Base-by-base conservation (phyloP, 306 rosid genomes). In the Ochetophila trinervis region DNA sequence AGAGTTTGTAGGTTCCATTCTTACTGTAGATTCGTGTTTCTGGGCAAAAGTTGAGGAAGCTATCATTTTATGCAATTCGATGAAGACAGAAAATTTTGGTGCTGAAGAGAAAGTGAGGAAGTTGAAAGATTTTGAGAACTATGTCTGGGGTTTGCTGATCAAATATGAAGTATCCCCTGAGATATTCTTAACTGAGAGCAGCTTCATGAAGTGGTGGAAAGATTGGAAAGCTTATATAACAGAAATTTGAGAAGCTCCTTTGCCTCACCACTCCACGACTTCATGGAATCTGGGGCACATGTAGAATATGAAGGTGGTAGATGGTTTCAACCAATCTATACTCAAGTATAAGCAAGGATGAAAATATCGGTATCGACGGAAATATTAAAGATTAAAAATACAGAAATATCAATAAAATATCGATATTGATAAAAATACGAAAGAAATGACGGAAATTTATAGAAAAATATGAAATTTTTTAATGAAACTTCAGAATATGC, bases 31-130 rank as follows among this genome's bases (percentile, higher is more conserved):
- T 78, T 86, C 96, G 17, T 85, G 91, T 74, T 91, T 91, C 58
- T 86, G 94, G 94, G 88, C 83, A 35, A 55, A 56, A 10, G 94
- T 88, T 34, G 97, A 91, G 74, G 90, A 86, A 60, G 89, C 91
- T 56, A 65, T 48, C 8, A 57, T 81, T 22, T 71, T 34, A 4
- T 81, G 83, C 60, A 5, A 67, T 4, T 1, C 4, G 52, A 16
- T 85, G 75, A 58, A 21, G 1, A 53, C 56, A 44, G 11, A 8
- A 44, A 44, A 47, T 6, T 11, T 17, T 47, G 13, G 17, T 0
- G 17, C 51, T 27, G 32, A 27, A 27, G 32, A 27, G 32, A 27
- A 27, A 27, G 32, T 27, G 32, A 27, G 70, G 37, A 77, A 66
- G 50, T 60, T 88, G 83, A 22, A 7, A 6, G 0, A 68, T 2